Percentiles rank a stretch among this genome's conserved stretches.
phyloP scores from a whole-genome alignment of 192 early-diverging fungal genomes.

The Podochytrium sp. region DNA sequence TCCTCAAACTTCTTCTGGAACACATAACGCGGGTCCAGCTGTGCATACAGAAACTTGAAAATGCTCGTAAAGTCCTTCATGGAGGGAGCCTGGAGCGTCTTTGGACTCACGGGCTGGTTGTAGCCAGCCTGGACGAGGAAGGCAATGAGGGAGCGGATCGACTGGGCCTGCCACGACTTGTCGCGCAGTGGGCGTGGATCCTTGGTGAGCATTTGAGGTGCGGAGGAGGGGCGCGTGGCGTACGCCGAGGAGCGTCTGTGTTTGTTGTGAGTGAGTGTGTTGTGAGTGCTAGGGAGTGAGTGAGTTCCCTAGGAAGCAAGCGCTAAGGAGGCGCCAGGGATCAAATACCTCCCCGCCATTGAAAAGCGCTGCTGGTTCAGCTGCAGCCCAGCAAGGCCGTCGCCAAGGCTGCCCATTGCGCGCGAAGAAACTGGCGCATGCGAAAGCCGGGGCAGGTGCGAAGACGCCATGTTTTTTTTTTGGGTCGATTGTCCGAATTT shows the following conservation, averaged over 20 bases:
- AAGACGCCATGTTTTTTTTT: too few relatives aligned
- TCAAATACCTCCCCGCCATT: not conserved
- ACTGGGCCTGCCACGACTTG: slow-evolving; percentile 59
- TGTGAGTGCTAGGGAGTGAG: not conserved
- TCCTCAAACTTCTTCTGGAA: slow-evolving; percentile 69
- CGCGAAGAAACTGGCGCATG: not conserved
- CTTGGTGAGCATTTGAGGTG: slow-evolving; percentile 44
- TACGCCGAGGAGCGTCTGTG: slow-evolving; percentile 16
- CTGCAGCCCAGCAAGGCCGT: not conserved
- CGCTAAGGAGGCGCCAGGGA: not conserved
- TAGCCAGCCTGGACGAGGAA: slow-evolving; percentile 70
- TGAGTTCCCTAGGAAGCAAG: not conserved
- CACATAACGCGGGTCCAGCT: slow-evolving; percentile 68
- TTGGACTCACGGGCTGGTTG: slow-evolving; percentile 58
- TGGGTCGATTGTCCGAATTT: too few relatives aligned
- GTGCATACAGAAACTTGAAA: slow-evolving; percentile 74
- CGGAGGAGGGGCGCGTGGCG: slow-evolving; percentile 12
- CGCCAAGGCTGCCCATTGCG: not conserved
- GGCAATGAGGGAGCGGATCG: slow-evolving; percentile 62
- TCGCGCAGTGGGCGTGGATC: slow-evolving; percentile 74
- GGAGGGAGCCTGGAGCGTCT: slow-evolving; percentile 62
- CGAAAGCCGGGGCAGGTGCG: too few relatives aligned
- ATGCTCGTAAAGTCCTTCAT: slow-evolving; percentile 74
- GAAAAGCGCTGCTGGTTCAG: not conserved
- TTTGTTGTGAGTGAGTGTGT: not conserved